phyloP scores from a whole-genome alignment of 495 filamentous ascomycete genomes.

The Penicillium longicatenatum region DNA sequence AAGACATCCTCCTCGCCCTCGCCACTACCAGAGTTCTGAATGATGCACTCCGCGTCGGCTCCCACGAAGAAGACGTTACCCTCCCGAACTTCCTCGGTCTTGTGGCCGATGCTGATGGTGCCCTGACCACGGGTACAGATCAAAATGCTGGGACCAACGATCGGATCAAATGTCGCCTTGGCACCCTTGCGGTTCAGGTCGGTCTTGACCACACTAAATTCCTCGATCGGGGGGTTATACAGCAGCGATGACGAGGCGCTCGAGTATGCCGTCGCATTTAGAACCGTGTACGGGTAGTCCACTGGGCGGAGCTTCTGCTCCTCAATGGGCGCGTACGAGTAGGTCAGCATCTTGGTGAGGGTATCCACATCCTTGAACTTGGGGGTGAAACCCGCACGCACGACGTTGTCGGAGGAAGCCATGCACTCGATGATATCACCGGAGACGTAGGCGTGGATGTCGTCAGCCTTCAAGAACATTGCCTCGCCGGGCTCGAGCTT shows the following conservation, averaged over 20 bases:
- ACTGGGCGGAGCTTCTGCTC: conserved; percentile 88
- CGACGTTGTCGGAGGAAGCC: conserved; percentile 96
- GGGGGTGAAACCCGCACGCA: conserved; percentile 94
- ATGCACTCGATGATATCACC: conserved; percentile 99
- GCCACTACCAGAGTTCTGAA: conserved; percentile 63
- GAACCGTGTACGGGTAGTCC: conserved; percentile 79
- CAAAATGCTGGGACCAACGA: conserved; percentile 88
- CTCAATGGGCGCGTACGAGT: conserved; percentile 88
- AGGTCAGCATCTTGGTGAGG: conserved; percentile 90
- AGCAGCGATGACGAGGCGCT: conserved; percentile 67
- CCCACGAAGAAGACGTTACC: conserved; percentile 94
- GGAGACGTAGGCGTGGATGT: conserved; percentile 94
- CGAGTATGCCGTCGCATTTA: conserved; percentile 77
- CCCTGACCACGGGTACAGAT: conserved; percentile 86
- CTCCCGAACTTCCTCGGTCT: conserved; percentile 68
- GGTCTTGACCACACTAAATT: conserved; percentile 88
- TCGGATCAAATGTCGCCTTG: conserved; percentile 80
- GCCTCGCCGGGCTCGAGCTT: conserved; percentile 83
- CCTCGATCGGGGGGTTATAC: conserved; percentile 95
- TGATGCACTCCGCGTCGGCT: conserved; percentile 78
- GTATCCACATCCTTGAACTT: conserved; percentile 97
- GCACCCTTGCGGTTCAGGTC: conserved; percentile 68
- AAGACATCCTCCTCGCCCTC: conserved; percentile 61
- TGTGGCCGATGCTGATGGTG: conserved; percentile 78
- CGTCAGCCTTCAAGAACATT: conserved; percentile 93